Conservation (phyloP, 2,329 filamentous ascomycete species). For the Nothophoma quercina region DNA sequence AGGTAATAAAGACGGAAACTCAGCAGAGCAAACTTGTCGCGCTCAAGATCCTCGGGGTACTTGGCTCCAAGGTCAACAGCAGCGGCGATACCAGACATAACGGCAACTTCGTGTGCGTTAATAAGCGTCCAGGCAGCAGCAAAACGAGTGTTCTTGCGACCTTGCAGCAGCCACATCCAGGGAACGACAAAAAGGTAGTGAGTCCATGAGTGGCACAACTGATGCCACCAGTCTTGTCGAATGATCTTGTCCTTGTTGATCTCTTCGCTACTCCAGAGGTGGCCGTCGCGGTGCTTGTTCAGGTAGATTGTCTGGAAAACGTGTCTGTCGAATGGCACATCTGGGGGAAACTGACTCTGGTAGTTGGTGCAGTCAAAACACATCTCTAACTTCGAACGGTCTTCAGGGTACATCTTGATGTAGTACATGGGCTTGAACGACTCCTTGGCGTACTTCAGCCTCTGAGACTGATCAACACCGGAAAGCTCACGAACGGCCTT, state of each 20-base stretch:
- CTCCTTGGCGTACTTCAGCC: slow-evolving; percentile 57
- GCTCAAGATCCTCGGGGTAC: slow-evolving; percentile 68
- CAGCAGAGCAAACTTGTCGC: slow-evolving; percentile 68
- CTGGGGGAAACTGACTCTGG: slow-evolving; percentile 71
- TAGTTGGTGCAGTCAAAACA: slow-evolving; percentile 80
- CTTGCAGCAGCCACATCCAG: slow-evolving; percentile 75
- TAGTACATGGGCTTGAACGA: slow-evolving; percentile 71
- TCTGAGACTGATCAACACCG: slow-evolving; percentile 51
- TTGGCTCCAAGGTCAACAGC: slow-evolving; percentile 72
- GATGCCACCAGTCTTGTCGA: slow-evolving; percentile 72
- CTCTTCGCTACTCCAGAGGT: slow-evolving; percentile 67
- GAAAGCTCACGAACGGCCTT: slow-evolving; percentile 55
- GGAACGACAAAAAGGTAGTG: slow-evolving; percentile 73
- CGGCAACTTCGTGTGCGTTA: slow-evolving; percentile 74
- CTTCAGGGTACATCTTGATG: slow-evolving; percentile 65
- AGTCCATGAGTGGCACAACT: slow-evolving; percentile 69
- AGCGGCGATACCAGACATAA: slow-evolving; percentile 74
- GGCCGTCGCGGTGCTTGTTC: slow-evolving; percentile 61
- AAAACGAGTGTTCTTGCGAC: slow-evolving; percentile 67
- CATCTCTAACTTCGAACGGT: slow-evolving; percentile 65
- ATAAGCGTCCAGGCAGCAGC: slow-evolving; percentile 74
- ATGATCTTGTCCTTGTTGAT: slow-evolving; percentile 69
- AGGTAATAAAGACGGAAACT: slow-evolving; percentile 69
- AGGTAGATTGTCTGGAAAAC: slow-evolving; percentile 76
- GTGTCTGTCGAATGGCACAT: slow-evolving; percentile 64